Conservation (phyloP, 2,329 filamentous ascomycete genomes). For the Shiraia sp. region DNA sequence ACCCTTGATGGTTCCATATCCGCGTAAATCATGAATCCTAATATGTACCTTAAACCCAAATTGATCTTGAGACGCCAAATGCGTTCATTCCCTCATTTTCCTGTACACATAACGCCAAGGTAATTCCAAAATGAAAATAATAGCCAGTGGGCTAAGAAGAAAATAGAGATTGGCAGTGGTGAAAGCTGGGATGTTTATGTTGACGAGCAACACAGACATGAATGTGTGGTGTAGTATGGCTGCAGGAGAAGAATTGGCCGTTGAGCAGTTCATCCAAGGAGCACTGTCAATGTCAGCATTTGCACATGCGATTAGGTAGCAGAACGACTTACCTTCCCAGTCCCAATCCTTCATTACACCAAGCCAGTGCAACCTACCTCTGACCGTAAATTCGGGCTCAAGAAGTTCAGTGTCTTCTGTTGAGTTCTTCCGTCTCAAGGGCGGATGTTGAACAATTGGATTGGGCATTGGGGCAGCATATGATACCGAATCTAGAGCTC, state of each 20-base stretch:
- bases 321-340: slow-evolving; percentile 67
- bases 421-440: slow-evolving; percentile 1
- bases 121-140: not conserved
- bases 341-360: slow-evolving; percentile 72
- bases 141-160: not conserved
- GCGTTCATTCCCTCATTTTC: not conserved
- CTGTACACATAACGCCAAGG: not conserved
- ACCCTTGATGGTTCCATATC: too few species aligned
- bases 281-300: slow-evolving; percentile 18
- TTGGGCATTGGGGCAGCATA: slow-evolving; percentile 4
- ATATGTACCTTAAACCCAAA: not conserved
- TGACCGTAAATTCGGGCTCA: slow-evolving; percentile 66
- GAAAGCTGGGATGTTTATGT: not conserved
- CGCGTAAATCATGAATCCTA: too few species aligned
- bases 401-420: slow-evolving; percentile 44
- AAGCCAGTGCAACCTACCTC: slow-evolving; percentile 69
- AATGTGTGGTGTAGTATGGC: not conserved
- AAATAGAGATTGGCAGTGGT: not conserved
- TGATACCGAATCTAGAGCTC: slow-evolving; percentile 14
- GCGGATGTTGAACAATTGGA: not conserved
- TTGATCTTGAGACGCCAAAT: not conserved
- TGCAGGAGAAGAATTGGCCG: not conserved
- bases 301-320: not conserved
- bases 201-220: not conserved
- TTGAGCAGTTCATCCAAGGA: slow-evolving; percentile 22